phyloP scores from a whole-genome alignment of 345 rosid species.

The Kandelia obovata region DNA sequence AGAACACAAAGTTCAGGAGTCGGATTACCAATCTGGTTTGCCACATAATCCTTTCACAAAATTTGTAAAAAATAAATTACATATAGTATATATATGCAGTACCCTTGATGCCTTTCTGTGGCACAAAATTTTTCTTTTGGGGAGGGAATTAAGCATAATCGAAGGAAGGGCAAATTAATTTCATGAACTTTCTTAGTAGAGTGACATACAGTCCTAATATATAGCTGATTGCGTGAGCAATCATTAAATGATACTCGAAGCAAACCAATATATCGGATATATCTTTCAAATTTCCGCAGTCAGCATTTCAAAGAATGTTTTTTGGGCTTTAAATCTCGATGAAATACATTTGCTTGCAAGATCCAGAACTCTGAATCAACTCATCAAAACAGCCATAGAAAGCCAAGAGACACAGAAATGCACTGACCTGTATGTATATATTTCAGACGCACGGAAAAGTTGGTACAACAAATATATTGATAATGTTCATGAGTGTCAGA shows the following conservation, averaged over 20 bases:
- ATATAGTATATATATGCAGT: conserved; percentile 11
- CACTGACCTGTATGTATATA: conserved; percentile 79
- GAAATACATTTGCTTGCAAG: conserved; percentile 90
- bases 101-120: conserved; percentile 10
- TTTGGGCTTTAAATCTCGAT: conserved; percentile 96
- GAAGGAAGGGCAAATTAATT: background rate
- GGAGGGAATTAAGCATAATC: no score
- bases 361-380: conserved; percentile 16
- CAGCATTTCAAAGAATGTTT: conserved; percentile 97
- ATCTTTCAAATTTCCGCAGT: conserved; percentile 97
- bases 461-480: conserved; percentile 94
- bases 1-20: conserved; percentile 96
- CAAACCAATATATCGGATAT: conserved; percentile 98
- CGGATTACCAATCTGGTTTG: conserved; percentile 99
- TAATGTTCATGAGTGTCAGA: conserved; percentile 92
- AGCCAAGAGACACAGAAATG: conserved; percentile 14
- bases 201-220: conserved; percentile 88
- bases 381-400: conserved; percentile 3
- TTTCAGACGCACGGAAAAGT: conserved; percentile 94
- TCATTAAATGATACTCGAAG: conserved; percentile 95
- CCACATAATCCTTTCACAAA: conserved; percentile 85
- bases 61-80: background rate
- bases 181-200: conserved; percentile 19
- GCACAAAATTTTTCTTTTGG: background rate
- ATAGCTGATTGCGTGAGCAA: conserved; percentile 91